Conservation (phyloP, 1,284 basidiomycete genomes). For the Phlebopus sp. region DNA sequence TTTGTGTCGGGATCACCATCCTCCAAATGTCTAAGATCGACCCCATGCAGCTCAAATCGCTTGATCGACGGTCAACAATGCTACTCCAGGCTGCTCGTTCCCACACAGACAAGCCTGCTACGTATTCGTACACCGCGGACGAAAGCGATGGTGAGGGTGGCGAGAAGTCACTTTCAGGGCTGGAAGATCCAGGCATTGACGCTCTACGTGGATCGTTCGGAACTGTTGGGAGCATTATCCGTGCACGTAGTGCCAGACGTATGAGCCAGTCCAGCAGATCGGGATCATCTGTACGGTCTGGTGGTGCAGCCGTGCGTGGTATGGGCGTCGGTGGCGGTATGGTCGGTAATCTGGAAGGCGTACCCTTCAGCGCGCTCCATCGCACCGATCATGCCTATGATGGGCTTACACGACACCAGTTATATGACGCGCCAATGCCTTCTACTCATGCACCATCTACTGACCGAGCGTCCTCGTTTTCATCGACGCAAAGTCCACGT, state of each 20-base stretch:
- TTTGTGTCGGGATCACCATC: constrained; percentile 88
- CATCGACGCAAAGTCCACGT: constrained; percentile 38
- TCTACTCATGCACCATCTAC: constrained; percentile 26
- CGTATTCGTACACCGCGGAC: constrained; percentile 15
- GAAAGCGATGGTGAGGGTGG: constrained; percentile 38
- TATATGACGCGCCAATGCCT: constrained; percentile 75
- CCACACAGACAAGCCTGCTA: constrained; percentile 49
- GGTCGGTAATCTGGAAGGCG: constrained; percentile 26
- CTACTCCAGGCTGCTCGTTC: constrained; percentile 74
- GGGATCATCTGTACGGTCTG: constrained; percentile 27
- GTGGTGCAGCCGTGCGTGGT: constrained; percentile 15
- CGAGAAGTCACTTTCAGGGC: constrained; percentile 52
- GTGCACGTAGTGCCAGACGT: constrained; percentile 67
- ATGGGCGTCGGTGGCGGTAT: constrained; percentile 28
- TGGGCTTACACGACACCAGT: constrained; percentile 68
- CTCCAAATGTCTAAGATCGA: constrained; percentile 96
- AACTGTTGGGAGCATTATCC: constrained; percentile 84
- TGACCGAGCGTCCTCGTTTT: constrained; percentile 25
- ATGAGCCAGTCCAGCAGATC: constrained; percentile 57
- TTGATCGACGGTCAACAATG: constrained; percentile 84
- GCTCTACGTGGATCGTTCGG: constrained; percentile 88
- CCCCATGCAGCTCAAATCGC: constrained; percentile 64
- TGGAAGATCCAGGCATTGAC: constrained; percentile 85
- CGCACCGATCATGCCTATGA: constrained; percentile 31
- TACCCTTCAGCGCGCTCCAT: constrained; percentile 21